phyloP scores from a whole-genome alignment of 192 early-diverging fungal species.

The Linnemannia zychae region DNA sequence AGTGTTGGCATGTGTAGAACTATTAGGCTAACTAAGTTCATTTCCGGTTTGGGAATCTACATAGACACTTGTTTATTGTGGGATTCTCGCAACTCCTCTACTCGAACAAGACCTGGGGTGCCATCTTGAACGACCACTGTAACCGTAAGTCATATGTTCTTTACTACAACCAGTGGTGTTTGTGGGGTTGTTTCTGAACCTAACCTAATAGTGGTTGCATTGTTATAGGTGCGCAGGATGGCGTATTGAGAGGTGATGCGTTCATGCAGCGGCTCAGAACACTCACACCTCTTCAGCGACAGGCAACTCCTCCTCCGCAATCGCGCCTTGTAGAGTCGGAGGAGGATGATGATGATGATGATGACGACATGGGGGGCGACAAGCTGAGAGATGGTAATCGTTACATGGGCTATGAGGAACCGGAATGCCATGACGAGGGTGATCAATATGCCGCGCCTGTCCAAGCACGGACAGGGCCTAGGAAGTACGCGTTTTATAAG shows the following conservation, averaged over 20 bases:
- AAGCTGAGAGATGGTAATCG: not conserved
- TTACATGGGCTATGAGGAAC: not conserved
- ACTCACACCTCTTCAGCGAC: slow-evolving; percentile 19
- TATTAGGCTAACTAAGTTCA: too few relatives aligned
- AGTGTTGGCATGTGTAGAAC: not conserved
- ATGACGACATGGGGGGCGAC: not conserved
- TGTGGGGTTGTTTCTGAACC: not conserved
- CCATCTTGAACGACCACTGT: slow-evolving; percentile 40
- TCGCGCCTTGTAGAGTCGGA: slow-evolving; percentile 13
- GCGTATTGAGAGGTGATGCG: slow-evolving; percentile 18
- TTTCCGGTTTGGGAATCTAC: too few relatives aligned
- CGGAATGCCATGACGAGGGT: not conserved
- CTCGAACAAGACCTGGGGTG: slow-evolving; percentile 34
- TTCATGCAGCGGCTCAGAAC: slow-evolving; percentile 19
- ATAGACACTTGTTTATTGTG: slow-evolving; percentile 74
- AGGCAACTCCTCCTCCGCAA: not conserved
- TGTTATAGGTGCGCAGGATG: slow-evolving; percentile 1
- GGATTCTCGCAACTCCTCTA: slow-evolving; percentile 58
- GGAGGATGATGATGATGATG: slow-evolving; percentile 17
- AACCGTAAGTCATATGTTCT: slow-evolving; percentile 9
- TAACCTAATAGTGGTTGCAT: not conserved
- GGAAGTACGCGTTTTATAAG: slow-evolving; percentile 28
- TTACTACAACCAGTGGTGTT: not conserved
- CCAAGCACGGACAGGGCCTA: not conserved
- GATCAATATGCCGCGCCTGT: not conserved